These are phyloP conservation scores for Eucalyptus shirleyi DNA, from an alignment of 345 rosid species.

Conservation along the genomic window DNA sequence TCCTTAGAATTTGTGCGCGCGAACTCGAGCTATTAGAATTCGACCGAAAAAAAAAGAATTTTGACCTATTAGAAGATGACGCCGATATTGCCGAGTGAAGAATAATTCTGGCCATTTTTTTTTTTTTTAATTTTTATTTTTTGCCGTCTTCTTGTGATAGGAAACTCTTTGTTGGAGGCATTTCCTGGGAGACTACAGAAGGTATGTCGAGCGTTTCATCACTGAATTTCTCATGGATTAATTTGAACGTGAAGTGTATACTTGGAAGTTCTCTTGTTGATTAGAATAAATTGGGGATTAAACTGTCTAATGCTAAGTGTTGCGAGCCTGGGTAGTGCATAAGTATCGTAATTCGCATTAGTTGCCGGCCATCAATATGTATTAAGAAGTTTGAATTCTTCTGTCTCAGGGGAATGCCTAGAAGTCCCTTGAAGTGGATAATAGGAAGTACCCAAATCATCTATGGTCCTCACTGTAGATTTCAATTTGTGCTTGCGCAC, in stretches of 20 bases:
- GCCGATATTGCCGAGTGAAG: neutral
- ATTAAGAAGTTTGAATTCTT: neutral
- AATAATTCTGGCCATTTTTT: neutral
- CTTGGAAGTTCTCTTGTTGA: neutral
- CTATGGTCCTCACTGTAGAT: neutral
- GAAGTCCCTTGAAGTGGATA: neutral
- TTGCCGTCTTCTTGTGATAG: conserved; percentile 1
- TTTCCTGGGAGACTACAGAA: conserved; percentile 50
- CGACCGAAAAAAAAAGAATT: no score
- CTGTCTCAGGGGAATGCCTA: neutral
- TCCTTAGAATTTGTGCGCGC: neutral
- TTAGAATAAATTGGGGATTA: neutral
- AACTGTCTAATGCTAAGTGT: neutral
- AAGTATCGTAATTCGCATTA: neutral
- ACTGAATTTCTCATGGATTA: neutral
- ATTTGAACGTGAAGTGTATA: neutral
- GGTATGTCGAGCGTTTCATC: conserved; percentile 7
- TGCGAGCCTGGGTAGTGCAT: neutral
- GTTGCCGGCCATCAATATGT: neutral
- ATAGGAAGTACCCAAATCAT: neutral
- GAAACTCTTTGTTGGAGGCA: conserved; percentile 61
- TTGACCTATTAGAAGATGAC: neutral
- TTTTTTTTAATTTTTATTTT: neutral
- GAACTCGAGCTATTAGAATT: neutral
- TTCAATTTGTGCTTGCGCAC: neutral